A percentile compares a stretch with the other conserved stretches of the same genome.
phyloP scores from a whole-genome alignment of 495 filamentous ascomycete genomes.

The Neurospora sp. region DNA sequence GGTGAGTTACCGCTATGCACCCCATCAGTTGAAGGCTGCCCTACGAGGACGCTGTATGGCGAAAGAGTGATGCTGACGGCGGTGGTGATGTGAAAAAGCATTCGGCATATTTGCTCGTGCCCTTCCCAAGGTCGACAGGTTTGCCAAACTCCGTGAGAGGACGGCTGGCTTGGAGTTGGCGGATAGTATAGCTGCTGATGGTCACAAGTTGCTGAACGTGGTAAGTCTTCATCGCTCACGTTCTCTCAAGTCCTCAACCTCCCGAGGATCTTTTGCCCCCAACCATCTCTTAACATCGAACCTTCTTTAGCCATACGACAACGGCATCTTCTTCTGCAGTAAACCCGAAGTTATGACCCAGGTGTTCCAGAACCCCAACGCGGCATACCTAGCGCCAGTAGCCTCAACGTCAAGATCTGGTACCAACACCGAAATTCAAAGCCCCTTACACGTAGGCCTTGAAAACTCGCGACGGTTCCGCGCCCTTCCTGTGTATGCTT shows the following conservation, averaged over 20 bases:
- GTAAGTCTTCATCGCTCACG: slow-evolving; percentile 25
- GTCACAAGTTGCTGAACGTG: slow-evolving; percentile 88
- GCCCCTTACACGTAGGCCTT: slow-evolving; percentile 77
- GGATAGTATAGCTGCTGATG: slow-evolving; percentile 80
- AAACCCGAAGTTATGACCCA: slow-evolving; percentile 43
- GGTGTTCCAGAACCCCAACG: slow-evolving; percentile 77
- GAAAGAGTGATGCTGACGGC: background rate
- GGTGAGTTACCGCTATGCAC: slow-evolving; percentile 27
- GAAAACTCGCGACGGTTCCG: slow-evolving; percentile 90
- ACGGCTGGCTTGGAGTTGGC: slow-evolving; percentile 67
- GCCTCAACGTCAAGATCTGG: slow-evolving; percentile 2
- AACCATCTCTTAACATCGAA: background rate
- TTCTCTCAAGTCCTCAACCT: background rate
- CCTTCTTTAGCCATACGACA: slow-evolving; percentile 65
- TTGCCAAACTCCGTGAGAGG: slow-evolving; percentile 41
- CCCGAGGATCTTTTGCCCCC: background rate
- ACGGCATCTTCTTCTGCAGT: slow-evolving; percentile 75
- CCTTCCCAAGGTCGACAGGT: slow-evolving; percentile 50
- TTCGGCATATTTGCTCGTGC: slow-evolving; percentile 77
- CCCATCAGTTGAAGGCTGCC: background rate
- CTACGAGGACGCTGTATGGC: background rate
- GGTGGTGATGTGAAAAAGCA: slow-evolving; percentile 33
- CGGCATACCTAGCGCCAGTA: slow-evolving; percentile 59
- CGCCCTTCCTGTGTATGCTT: slow-evolving; percentile 79
- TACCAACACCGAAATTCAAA: slow-evolving; percentile 45